Percentiles rank a stretch among this genome's conserved stretches.
Evolutionary conservation across 1,284 basidiomycete genomes (phyloP).

Genomic region (Moniliella sp.): DNA sequence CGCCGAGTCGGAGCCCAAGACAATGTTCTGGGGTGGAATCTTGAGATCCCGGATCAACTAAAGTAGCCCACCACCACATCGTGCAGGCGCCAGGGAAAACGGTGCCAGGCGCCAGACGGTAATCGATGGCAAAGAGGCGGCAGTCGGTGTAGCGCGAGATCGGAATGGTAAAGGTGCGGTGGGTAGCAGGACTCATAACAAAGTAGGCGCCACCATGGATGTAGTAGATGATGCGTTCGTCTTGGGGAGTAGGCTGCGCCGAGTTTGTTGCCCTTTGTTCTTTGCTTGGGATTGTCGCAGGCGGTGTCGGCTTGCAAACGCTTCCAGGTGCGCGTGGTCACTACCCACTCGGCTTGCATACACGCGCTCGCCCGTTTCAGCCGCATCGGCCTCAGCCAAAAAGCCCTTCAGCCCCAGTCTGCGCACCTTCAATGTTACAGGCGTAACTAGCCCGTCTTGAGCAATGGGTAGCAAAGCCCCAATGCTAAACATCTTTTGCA

Average conservation of each 20-base stretch:
- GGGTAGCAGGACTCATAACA: constrained; percentile 75
- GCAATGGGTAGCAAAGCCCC: constrained; percentile 69
- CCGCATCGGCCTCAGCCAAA: constrained; percentile 51
- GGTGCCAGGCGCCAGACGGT: constrained; percentile 81
- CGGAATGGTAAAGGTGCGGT: constrained; percentile 73
- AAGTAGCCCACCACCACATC: constrained; percentile 73
- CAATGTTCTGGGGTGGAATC: constrained; percentile 48
- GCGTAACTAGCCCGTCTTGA: constrained; percentile 78
- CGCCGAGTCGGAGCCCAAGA: constrained; percentile 68
- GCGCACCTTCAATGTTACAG: constrained; percentile 69
- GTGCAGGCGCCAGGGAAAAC: constrained; percentile 80
- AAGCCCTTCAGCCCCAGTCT: constrained; percentile 53
- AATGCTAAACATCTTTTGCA: constrained; percentile 56
- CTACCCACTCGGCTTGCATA: constrained; percentile 87
- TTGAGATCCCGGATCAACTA: constrained; percentile 66
- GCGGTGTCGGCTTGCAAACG: constrained; percentile 59
- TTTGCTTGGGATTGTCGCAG: constrained; percentile 40
- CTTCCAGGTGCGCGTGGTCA: constrained; percentile 73
- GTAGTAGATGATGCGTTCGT: constrained; percentile 69
- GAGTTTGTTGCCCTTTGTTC: constrained; percentile 33
- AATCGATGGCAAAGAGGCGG: constrained; percentile 84
- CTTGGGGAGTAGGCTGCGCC: too few species aligned
- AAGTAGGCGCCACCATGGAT: constrained; percentile 94
- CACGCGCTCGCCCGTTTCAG: constrained; percentile 53
- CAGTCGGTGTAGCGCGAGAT: constrained; percentile 72